These are phyloP conservation scores for Telfairia occidentalis DNA, from an alignment of 331 rosid species.

Conservation along the genomic window DNA sequence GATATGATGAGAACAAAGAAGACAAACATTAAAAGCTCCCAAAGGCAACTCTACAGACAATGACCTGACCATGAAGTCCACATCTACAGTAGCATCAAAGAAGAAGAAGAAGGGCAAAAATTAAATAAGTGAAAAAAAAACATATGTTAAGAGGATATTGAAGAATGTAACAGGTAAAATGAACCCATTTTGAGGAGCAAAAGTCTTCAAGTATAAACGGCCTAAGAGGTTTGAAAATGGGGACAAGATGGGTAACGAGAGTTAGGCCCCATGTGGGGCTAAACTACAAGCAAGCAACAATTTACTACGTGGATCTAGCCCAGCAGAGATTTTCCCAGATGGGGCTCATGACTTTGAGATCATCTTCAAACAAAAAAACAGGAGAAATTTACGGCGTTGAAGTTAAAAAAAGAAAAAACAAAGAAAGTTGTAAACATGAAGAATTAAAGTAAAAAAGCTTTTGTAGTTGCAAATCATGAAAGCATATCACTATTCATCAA, in stretches of 20 bases:
- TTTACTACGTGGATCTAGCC: constrained; percentile 27
- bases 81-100: constrained; percentile 22
- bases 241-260: constrained; percentile 22
- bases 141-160: background rate
- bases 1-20: background rate
- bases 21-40: background rate
- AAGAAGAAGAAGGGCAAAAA: background rate
- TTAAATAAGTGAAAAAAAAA: background rate
- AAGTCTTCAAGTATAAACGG: background rate
- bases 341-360: background rate
- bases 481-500: constrained; percentile 7
- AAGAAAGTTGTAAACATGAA: background rate
- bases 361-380: background rate
- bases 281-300: constrained; percentile 22
- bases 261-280: constrained; percentile 32
- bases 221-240: constrained; percentile 19
- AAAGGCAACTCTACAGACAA: constrained; percentile 3
- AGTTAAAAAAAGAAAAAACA: constrained; percentile 2
- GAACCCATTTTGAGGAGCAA: background rate
- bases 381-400: background rate
- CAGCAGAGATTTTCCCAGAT: constrained; percentile 7
- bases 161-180: background rate
- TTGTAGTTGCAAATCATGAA: background rate
- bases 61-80: constrained; percentile 24
- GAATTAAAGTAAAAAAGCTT: background rate